These are phyloP conservation scores for Acrodontium crateriforme DNA, from an alignment of 2,329 filamentous ascomycete genomes.

Conservation along the genomic window DNA sequence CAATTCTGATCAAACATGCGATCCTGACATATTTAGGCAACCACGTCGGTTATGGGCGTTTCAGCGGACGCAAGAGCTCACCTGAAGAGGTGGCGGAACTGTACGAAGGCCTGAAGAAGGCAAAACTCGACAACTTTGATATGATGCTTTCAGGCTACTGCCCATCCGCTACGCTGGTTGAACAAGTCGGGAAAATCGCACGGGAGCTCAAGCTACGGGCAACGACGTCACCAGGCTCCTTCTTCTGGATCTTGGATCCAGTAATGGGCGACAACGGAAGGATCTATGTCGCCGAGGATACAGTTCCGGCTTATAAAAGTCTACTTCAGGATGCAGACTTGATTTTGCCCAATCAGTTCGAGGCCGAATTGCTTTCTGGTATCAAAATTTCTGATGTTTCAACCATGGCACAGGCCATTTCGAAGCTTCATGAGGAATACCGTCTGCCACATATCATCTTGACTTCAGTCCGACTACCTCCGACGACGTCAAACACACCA, in stretches of 20 bases:
- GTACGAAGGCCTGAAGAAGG: conserved; percentile 72
- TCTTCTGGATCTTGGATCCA: conserved; percentile 96
- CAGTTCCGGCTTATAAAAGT: conserved; percentile 78
- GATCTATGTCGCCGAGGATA: conserved; percentile 81
- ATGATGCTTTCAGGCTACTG: conserved; percentile 93
- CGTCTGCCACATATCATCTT: conserved; percentile 79
- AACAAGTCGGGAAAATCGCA: conserved; percentile 72
- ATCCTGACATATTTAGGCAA: conserved; percentile 50
- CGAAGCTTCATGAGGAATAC: conserved; percentile 58
- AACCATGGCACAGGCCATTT: conserved; percentile 60
- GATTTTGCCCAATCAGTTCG: conserved; percentile 92
- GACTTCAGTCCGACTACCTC: conserved; percentile 65
- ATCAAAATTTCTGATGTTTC: conserved; percentile 65
- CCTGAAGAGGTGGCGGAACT: conserved; percentile 72
- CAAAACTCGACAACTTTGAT: conserved; percentile 76
- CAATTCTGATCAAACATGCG: background rate
- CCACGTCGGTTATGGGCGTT: conserved; percentile 82
- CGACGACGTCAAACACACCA: conserved; percentile 34
- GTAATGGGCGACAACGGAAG: conserved; percentile 96
- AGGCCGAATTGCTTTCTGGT: conserved; percentile 85
- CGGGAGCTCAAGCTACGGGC: conserved; percentile 60
- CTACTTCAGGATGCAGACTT: conserved; percentile 72
- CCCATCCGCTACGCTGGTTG: conserved; percentile 70
- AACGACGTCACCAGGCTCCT: conserved; percentile 51
- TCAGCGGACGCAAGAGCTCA: conserved; percentile 70